Evolutionary conservation across 2,329 filamentous ascomycete genomes (phyloP).

Genomic region (Epichloe brachyelytri): DNA sequence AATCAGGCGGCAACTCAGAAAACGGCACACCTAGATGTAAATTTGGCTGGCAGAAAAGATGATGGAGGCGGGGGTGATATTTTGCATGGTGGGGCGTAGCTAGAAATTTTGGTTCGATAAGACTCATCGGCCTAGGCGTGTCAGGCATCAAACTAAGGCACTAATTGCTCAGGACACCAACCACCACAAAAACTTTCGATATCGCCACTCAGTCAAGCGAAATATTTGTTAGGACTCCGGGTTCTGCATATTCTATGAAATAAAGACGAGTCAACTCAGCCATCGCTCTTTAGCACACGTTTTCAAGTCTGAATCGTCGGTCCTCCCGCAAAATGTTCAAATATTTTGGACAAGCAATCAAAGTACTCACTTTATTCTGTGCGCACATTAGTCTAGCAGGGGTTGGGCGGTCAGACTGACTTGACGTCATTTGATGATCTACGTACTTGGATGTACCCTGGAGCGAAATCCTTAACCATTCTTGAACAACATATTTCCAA

Average conservation of each 20-base stretch:
- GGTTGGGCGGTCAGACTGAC: not conserved
- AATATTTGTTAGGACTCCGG: no score
- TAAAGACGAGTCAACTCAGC: no score
- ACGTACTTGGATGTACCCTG: not conserved
- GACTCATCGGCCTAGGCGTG: constrained; percentile 4
- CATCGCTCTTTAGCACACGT: not conserved
- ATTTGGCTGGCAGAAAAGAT: constrained; percentile 5
- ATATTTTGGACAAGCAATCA: not conserved
- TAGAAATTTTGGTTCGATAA: constrained; percentile 22
- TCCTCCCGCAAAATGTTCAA: not conserved
- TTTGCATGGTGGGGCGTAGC: constrained; percentile 26
- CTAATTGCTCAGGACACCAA: constrained; percentile 8
- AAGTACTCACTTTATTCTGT: not conserved
- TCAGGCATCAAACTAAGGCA: constrained; percentile 26
- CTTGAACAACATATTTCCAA: not conserved
- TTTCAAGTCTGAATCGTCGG: no score
- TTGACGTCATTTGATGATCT: constrained; percentile 2
- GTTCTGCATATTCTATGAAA: no score
- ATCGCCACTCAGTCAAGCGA: not conserved
- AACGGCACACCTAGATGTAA: constrained; percentile 1
- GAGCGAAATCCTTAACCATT: not conserved
- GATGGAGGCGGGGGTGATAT: constrained; percentile 27
- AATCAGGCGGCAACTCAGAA: constrained; percentile 12
- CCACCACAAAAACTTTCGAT: not conserved
- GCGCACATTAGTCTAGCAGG: not conserved